Base-by-base conservation (phyloP, 352 stramenopile species). In the Globisporangium polare region DNA sequence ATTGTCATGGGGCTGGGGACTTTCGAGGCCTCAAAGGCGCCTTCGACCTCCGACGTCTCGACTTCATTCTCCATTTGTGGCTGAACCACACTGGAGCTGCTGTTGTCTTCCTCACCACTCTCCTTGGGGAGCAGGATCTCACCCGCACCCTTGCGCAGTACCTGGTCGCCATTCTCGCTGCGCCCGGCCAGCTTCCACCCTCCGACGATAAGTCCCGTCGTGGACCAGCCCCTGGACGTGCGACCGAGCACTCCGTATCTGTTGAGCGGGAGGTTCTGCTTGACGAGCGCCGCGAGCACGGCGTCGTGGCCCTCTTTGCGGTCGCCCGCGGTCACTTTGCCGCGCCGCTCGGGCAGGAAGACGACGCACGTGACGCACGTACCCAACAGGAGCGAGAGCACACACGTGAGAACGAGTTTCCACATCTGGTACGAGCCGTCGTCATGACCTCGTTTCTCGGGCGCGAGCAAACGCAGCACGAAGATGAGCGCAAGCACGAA, bases 171-270 rank as follows among this genome's bases (percentile, higher is more conserved):
- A 49, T 71, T 67, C 29, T 61, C 58, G 2, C 64, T 69, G 18
- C 58, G 60, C 17, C 41, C 41, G 5, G 61, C 67, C 17, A 83
- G 45, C 5, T 72, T 65, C 74, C 74, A 83, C 20, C 74, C 74
- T 58, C 77, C 72, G 3, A 83, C 70, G 37, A 83, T 66, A 15
- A 83, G 52, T 2, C 64, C 74, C 0, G 69, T 72, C 31, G 70
- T 80, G 53, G 68, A 80, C 72, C 72, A 83, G 20, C 74, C 74
- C 20, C 65, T 68, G 15, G 69, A 69, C 3, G 74, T 80, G 1
- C 74, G 69, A 13, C 74, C 74, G 15, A 83, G 63, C 49, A 83
- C 72, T 26, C 74, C 74, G 49, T 83, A 83, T 15, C 72, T 65
- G 20, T 67, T 79, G 35, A 83, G 62, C 10, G 74, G 72, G 35